phyloP scores from a whole-genome alignment of 2,329 filamentous ascomycete genomes.

The Monascus ruber region DNA sequence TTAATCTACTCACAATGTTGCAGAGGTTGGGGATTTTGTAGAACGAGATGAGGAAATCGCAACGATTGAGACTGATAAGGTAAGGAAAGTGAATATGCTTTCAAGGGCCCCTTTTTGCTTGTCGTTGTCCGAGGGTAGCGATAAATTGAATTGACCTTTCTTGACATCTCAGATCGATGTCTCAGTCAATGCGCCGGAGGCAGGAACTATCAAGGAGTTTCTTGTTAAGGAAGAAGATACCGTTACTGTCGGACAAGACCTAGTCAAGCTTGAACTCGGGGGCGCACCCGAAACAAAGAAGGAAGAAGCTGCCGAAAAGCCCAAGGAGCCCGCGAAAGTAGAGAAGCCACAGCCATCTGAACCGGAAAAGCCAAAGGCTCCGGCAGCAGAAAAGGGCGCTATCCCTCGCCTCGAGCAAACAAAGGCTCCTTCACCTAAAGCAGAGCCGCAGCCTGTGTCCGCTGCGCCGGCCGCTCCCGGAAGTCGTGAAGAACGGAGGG shows the following conservation, averaged over 20 bases:
- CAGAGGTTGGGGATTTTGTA: conserved; percentile 80
- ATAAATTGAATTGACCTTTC: neutral
- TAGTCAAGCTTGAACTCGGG: conserved; percentile 75
- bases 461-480: conserved; percentile 41
- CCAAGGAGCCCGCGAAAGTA: conserved; percentile 49
- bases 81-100: conserved; percentile 26
- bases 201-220: conserved; percentile 84
- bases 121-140: too few species aligned
- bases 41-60: conserved; percentile 96
- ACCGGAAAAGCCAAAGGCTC: conserved; percentile 15
- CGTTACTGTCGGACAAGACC: conserved; percentile 83
- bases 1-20: conserved; percentile 8
- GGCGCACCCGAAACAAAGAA: conserved; percentile 47
- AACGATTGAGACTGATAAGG: conserved; percentile 98
- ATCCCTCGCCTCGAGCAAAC: conserved; percentile 25
- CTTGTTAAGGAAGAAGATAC: conserved; percentile 90
- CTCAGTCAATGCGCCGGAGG: conserved; percentile 83
- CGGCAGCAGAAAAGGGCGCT: conserved; percentile 25
- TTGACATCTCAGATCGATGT: conserved; percentile 68
- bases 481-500: conserved; percentile 75
- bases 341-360: conserved; percentile 27
- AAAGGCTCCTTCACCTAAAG: conserved; percentile 13
- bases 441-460: conserved; percentile 11
- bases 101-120: too few species aligned
- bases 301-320: conserved; percentile 45